phyloP scores from a whole-genome alignment of 805 yeast species.

The Saccharomycopsis sp. region DNA sequence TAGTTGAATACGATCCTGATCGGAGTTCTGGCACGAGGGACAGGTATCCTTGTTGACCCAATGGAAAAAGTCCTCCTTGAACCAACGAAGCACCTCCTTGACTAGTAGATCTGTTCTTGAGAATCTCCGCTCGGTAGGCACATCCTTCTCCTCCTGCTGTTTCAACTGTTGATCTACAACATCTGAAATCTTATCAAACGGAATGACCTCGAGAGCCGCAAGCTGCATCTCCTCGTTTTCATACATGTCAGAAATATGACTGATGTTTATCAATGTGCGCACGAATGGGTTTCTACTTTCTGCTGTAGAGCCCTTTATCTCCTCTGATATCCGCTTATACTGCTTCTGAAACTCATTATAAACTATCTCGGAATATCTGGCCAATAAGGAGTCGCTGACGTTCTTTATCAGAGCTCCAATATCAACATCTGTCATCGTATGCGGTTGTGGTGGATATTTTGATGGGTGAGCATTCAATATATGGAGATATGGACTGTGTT shows the following conservation, averaged over 20 bases:
- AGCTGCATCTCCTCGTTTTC: conserved; percentile 43
- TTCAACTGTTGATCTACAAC: conserved; percentile 50
- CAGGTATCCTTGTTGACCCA: conserved; percentile 80
- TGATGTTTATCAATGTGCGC: background rate
- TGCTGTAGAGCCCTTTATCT: background rate
- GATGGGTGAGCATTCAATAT: too few relatives aligned
- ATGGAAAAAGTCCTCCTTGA: conserved; percentile 68
- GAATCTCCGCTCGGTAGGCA: conserved; percentile 24
- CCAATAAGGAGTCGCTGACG: background rate
- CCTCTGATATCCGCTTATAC: background rate
- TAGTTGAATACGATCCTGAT: conserved; percentile 33
- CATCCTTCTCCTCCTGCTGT: conserved; percentile 25
- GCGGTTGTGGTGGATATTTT: too few relatives aligned
- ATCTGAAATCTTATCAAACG: conserved; percentile 49
- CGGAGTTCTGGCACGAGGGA: conserved; percentile 38
- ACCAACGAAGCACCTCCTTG: conserved; percentile 55
- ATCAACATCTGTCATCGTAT: background rate
- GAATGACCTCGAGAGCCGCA: conserved; percentile 54
- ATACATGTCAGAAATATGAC: conserved; percentile 27
- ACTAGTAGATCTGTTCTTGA: conserved; percentile 53
- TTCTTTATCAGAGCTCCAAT: background rate
- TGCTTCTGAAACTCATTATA: background rate
- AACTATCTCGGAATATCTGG: background rate
- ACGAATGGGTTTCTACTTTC: background rate
- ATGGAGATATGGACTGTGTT: too few relatives aligned